Conservation (phyloP, 352 stramenopile genomes). For the Halophytophthora batemanensis region DNA sequence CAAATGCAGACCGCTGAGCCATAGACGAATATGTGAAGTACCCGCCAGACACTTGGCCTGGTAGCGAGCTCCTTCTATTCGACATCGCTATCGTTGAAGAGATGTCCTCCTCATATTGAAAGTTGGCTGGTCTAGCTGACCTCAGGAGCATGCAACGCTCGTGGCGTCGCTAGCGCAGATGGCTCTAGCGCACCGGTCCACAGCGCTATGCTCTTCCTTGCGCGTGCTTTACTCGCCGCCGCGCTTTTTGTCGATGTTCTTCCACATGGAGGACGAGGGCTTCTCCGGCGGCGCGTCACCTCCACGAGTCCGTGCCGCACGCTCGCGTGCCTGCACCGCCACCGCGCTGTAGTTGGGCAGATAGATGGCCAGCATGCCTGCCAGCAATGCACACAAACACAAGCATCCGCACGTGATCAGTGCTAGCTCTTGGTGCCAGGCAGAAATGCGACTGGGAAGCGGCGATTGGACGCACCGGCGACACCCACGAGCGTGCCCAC, state of each 20-base stretch:
- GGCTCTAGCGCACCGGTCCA: too few relatives aligned
- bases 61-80: not conserved
- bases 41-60: too few relatives aligned
- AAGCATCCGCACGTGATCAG: not conserved
- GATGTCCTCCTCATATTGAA: not conserved
- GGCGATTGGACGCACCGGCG: conserved; percentile 11
- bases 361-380: conserved; percentile 33
- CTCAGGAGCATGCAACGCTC: not conserved
- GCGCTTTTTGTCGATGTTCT: conserved; percentile 40
- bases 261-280: conserved; percentile 42
- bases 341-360: conserved; percentile 43
- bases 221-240: conserved; percentile 18
- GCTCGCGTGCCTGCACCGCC: conserved; percentile 34
- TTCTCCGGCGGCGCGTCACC: conserved; percentile 2
- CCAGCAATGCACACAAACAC: not conserved
- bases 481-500: conserved; percentile 32
- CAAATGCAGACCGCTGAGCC: too few relatives aligned
- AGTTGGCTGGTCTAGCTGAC: not conserved
- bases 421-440: not conserved
- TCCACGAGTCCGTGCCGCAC: conserved; percentile 22
- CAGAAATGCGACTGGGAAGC: not conserved
- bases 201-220: not conserved
- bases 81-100: not conserved
- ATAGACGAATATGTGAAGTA: too few relatives aligned
- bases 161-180: not conserved